These are phyloP conservation scores for Arabis alpina DNA, from an alignment of 345 rosid genomes.

Conservation along the genomic window DNA sequence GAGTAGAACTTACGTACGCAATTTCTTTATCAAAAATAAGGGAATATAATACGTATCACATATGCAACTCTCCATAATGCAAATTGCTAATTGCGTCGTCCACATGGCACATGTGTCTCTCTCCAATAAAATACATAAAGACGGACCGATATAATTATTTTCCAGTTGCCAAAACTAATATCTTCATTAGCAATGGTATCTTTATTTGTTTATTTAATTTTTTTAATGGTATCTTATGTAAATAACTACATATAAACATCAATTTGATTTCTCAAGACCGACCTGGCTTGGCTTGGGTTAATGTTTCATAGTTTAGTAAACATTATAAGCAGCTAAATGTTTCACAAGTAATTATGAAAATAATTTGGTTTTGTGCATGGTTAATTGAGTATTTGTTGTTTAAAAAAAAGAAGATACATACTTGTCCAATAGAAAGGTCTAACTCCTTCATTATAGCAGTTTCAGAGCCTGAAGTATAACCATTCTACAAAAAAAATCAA, in stretches of 20 bases:
- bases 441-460: conserved; percentile 57
- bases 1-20: no score
- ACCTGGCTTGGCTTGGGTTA: neutral
- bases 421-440: conserved; percentile 58
- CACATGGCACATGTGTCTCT: no score
- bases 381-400: neutral
- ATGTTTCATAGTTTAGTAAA: neutral
- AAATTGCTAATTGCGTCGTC: no score
- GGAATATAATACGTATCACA: neutral
- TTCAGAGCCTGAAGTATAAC: conserved; percentile 65
- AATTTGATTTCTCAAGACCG: neutral
- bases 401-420: conserved; percentile 28
- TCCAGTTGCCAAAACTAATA: no score
- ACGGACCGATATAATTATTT: no score
- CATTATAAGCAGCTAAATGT: neutral
- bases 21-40: no score
- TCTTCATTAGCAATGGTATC: no score
- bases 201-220: no score
- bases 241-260: neutral
- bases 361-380: neutral
- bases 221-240: no score
- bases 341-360: neutral
- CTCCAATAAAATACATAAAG: no score
- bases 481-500: conserved; percentile 43
- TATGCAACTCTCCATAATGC: neutral